Percentiles rank a stretch among this genome's conserved stretches.
These are phyloP conservation scores for Typha latifolia DNA, from an alignment of 176 grass and related monocot genomes.

Conservation along the genomic window DNA sequence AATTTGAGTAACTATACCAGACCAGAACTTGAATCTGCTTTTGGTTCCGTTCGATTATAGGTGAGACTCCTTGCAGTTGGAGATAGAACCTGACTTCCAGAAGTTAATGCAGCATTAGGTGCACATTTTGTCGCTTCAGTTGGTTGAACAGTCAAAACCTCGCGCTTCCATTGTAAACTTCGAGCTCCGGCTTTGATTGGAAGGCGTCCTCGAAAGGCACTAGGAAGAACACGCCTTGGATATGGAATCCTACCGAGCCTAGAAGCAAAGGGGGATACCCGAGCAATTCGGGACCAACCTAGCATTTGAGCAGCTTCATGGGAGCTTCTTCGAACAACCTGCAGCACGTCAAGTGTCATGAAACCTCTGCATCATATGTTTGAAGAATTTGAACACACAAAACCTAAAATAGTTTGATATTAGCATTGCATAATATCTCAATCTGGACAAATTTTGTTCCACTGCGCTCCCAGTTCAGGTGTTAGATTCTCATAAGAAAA, in stretches of 20 bases:
- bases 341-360: constrained; percentile 14
- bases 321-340: constrained; percentile 72
- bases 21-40: constrained; percentile 4
- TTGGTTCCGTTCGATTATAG: constrained; percentile 10
- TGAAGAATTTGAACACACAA: neutral
- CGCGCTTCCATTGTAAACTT: constrained; percentile 95
- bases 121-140: constrained; percentile 5
- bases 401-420: no score
- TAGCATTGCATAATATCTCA: no score
- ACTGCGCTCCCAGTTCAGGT: no score
- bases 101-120: constrained; percentile 2
- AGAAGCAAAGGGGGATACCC: constrained; percentile 36
- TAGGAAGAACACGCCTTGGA: constrained; percentile 40
- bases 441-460: no score
- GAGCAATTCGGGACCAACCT: constrained; percentile 51
- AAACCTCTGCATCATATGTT: neutral
- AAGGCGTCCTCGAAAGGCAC: constrained; percentile 41
- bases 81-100: constrained; percentile 4
- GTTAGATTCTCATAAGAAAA: no score
- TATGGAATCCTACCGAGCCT: constrained; percentile 55
- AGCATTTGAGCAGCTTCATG: constrained; percentile 79
- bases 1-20: neutral
- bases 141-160: constrained; percentile 33
- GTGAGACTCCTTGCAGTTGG: constrained; percentile 19
- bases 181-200: constrained; percentile 65